These are phyloP conservation scores for Yamadazyma pseudoaaseri DNA, from an alignment of 1,139 yeast species.

Conservation along the genomic window DNA sequence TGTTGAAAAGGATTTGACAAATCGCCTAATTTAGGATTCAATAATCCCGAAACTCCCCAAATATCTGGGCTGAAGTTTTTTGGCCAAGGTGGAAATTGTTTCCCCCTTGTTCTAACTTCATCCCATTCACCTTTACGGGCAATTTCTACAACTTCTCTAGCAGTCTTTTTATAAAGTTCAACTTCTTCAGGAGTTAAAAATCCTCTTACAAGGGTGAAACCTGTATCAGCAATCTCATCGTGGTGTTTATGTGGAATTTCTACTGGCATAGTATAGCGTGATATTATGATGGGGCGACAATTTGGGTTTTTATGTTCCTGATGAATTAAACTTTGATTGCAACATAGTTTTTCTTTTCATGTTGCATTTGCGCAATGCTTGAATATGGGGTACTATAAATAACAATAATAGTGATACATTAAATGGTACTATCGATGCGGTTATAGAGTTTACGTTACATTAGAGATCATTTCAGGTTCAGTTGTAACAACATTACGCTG, in stretches of 20 bases:
- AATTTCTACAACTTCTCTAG: conserved; percentile 41
- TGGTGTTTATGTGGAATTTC: conserved; percentile 18
- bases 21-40: conserved; percentile 49
- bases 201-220: conserved; percentile 43
- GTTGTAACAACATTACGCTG: no score
- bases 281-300: neutral
- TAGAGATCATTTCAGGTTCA: no score
- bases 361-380: no score
- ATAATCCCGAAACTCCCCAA: conserved; percentile 54
- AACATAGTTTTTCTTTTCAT: no score
- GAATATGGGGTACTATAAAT: no score
- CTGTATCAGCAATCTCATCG: conserved; percentile 41
- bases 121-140: conserved; percentile 56
- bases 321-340: no score
- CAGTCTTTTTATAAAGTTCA: conserved; percentile 33
- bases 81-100: conserved; percentile 64
- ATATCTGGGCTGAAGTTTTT: conserved; percentile 53
- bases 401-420: no score
- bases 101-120: conserved; percentile 52
- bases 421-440: no score
- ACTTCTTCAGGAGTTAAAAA: conserved; percentile 45
- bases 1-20: conserved; percentile 42
- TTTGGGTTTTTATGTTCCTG: no score
- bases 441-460: no score
- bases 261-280: conserved; percentile 18